Base-by-base conservation (phyloP, 2,329 filamentous ascomycete genomes). In the Alternaria brassicae region DNA sequence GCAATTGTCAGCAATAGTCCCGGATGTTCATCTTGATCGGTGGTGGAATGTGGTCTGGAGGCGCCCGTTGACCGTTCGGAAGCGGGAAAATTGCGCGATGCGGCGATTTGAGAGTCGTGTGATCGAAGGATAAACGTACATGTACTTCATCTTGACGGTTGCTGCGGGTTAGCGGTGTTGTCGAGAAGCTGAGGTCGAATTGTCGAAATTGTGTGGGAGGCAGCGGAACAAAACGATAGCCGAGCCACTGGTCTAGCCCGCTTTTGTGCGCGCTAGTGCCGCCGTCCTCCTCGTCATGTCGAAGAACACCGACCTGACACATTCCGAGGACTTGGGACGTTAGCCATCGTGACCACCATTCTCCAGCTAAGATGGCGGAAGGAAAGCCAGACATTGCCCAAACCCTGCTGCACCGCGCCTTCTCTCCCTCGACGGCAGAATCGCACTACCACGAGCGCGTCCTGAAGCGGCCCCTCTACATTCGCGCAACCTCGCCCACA, bases 141-240 rank as follows among this genome's bases (percentile, higher is more conserved):
- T 97, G 92, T 97, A 98, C 88, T 91, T 96, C 95, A 98, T 98
- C 85, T 91, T 97, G 91, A 70, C 69, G 71, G 71, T 74, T 72
- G 74, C 71, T 68, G 74, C 68, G 68, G 69, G 65, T 74, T 74
- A 71, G 69, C 63, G 70, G 64, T 72, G 72, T 72, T 69, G 58
- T 68, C 72, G 72, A 72, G 57, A 42, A 60, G 58, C 51, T 61
- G 56, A 56, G 48, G 49, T 62, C 51, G 52, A 62, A 55, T 59
- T 62, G 37, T 51, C 42, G 51, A 49, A 61, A 57, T 61, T 58
- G 58, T 58, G 54, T 32, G 36, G 51, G 25, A 41, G 52, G 57
- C 53, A 53, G 39, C 21, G 54, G 61, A 58, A 63, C 44, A 63
- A 63, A 63, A 54, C 60, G 49, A 57, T 63, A 63, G 61, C 61